Evolutionary conservation across 2,329 filamentous ascomycete species (phyloP).

Genomic region (Microdochium trichocladiopsis): DNA sequence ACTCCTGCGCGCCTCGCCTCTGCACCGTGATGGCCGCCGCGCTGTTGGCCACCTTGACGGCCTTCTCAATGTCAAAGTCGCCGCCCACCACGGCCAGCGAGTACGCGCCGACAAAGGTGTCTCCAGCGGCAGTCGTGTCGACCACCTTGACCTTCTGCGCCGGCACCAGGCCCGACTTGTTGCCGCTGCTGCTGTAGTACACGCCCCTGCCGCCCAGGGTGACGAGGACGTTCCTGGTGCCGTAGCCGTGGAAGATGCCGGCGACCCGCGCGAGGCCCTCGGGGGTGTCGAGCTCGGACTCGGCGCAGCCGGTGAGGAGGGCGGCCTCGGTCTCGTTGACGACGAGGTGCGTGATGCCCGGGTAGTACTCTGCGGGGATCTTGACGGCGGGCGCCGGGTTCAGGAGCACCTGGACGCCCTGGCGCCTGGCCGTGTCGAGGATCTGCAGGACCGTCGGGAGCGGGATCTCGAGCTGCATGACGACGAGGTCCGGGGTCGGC

Average conservation of each 20-base stretch:
- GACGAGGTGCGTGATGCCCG: slow-evolving; percentile 67
- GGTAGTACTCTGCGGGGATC: slow-evolving; percentile 60
- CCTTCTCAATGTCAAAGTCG: slow-evolving; percentile 47
- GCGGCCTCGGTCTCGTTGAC: slow-evolving; percentile 88
- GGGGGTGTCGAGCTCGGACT: slow-evolving; percentile 39
- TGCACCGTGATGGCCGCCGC: slow-evolving; percentile 62
- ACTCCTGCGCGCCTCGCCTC: slow-evolving; percentile 55
- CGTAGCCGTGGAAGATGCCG: slow-evolving; percentile 55
- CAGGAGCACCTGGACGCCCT: slow-evolving; percentile 59
- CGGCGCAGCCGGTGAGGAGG: slow-evolving; percentile 54
- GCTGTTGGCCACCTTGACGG: slow-evolving; percentile 52
- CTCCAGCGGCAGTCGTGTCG: slow-evolving; percentile 89
- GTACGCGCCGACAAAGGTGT: slow-evolving; percentile 90
- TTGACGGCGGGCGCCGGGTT: slow-evolving; percentile 76
- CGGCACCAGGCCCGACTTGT: slow-evolving; percentile 39
- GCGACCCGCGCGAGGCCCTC: slow-evolving; percentile 40
- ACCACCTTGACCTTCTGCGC: slow-evolving; percentile 71
- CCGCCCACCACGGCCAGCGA: slow-evolving; percentile 61
- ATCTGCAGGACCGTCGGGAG: slow-evolving; percentile 57
- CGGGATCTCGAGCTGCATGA: slow-evolving; percentile 76
- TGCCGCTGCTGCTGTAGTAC: slow-evolving; percentile 37
- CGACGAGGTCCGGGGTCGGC: slow-evolving; percentile 51
- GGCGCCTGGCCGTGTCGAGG: slow-evolving; percentile 39
- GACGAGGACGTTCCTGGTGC: slow-evolving; percentile 72
- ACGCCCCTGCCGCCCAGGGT: slow-evolving; percentile 80